phyloP scores from a whole-genome alignment of 2,329 filamentous ascomycete genomes.

The Nothopassalora personata region DNA sequence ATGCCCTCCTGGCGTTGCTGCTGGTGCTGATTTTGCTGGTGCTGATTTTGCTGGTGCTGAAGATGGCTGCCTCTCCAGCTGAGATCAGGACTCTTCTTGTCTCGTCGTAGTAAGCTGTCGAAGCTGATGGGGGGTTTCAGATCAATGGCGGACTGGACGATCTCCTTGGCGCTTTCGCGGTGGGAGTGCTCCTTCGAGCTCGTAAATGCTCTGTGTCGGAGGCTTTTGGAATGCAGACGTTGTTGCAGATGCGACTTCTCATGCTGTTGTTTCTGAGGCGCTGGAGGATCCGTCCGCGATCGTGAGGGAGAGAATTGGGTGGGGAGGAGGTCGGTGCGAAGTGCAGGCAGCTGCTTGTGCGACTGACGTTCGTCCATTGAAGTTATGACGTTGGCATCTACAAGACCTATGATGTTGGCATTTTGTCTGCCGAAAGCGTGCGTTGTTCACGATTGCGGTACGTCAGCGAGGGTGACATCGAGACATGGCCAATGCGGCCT shows the following conservation, averaged over 20 bases:
- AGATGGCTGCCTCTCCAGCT: slow-evolving; percentile 20
- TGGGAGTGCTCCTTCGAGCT: slow-evolving; percentile 19
- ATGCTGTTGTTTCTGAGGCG: slow-evolving; percentile 10
- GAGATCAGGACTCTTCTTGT: slow-evolving; percentile 26
- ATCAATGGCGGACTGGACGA: slow-evolving; percentile 42
- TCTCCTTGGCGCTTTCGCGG: slow-evolving; percentile 35
- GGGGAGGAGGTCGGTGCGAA: slow-evolving; percentile 10
- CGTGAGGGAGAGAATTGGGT: slow-evolving; percentile 15
- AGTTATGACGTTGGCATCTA: no score
- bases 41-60: slow-evolving; percentile 7
- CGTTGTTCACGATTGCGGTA: not conserved
- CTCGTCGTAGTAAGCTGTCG: slow-evolving; percentile 37
- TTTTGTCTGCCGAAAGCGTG: not conserved
- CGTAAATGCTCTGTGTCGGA: slow-evolving; percentile 20
- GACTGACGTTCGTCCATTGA: slow-evolving; percentile 1
- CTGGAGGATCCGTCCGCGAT: slow-evolving; percentile 18
- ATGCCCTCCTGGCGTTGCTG: slow-evolving; percentile 5
- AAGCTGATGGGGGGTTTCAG: slow-evolving; percentile 42
- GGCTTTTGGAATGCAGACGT: slow-evolving; percentile 18
- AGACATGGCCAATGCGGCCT: not conserved
- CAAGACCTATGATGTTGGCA: no score
- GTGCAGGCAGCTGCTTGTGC: slow-evolving; percentile 15
- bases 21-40: slow-evolving; percentile 3
- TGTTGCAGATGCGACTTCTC: slow-evolving; percentile 18
- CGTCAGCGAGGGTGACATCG: not conserved